phyloP scores from a whole-genome alignment of 768 basidiomycete species.

The Xerocomellus dryophilus region DNA sequence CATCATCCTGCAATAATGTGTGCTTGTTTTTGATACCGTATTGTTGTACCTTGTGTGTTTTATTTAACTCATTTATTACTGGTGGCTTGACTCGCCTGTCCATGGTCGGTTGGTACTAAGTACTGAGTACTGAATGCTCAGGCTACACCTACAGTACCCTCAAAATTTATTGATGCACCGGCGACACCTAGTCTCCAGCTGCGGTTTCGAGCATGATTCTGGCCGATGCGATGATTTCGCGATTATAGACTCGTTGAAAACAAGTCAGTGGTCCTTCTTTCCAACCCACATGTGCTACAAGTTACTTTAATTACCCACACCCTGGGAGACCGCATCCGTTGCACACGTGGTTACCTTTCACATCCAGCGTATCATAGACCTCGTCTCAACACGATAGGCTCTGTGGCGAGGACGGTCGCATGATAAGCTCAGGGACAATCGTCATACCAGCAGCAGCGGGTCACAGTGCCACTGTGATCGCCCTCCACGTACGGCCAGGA shows the following conservation, averaged over 20 bases:
- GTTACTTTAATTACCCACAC: not conserved
- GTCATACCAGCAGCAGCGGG: not conserved
- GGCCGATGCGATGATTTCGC: no score
- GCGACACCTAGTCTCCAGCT: no score
- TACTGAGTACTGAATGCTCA: no score
- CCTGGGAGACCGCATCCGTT: not conserved
- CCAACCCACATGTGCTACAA: not conserved
- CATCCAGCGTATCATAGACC: not conserved
- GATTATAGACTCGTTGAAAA: not conserved
- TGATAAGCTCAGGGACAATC: not conserved
- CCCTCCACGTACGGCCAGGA: not conserved
- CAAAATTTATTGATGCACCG: not conserved
- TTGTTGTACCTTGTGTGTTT: not conserved
- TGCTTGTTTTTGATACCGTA: not conserved
- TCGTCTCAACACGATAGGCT: not conserved
- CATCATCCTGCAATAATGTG: not conserved
- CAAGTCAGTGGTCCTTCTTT: not conserved
- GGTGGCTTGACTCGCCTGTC: not conserved
- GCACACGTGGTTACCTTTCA: not conserved
- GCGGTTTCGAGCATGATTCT: not conserved
- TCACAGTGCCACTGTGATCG: not conserved
- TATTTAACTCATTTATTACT: not conserved
- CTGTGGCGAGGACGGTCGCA: not conserved
- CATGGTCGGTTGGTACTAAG: no score
- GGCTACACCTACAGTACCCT: not conserved